phyloP scores from a whole-genome alignment of 306 rosid genomes.

The Acacia crassicarpa region DNA sequence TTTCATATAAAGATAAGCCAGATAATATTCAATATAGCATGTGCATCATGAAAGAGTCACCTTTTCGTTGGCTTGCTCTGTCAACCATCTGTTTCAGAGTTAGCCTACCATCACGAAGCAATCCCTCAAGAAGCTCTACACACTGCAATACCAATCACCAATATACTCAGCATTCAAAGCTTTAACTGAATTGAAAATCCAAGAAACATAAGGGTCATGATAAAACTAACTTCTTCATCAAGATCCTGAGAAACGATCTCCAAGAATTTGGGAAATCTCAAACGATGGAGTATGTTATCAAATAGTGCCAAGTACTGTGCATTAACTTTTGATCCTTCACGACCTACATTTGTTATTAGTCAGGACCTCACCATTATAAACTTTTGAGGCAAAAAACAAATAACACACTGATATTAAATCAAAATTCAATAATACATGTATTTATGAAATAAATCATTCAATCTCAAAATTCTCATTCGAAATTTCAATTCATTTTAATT shows the following conservation, averaged over 20 bases:
- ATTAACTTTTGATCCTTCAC: conserved; percentile 33
- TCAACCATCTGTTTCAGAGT: conserved; percentile 67
- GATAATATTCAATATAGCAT: conserved; percentile 3
- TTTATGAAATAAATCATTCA: not conserved
- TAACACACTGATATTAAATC: not conserved
- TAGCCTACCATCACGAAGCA: conserved; percentile 89
- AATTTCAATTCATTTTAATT: not conserved
- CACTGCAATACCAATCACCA: conserved; percentile 48
- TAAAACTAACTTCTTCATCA: conserved; percentile 56
- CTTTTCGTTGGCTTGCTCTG: conserved; percentile 61
- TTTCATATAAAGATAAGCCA: not conserved
- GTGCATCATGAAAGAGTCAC: conserved; percentile 37
- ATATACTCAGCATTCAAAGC: conserved; percentile 10
- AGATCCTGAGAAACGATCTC: conserved; percentile 53
- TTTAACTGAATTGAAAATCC: conserved; percentile 12
- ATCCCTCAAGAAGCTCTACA: conserved; percentile 66
- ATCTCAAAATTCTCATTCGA: not conserved
- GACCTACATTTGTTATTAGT: conserved; percentile 38
- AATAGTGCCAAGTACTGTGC: conserved; percentile 63
- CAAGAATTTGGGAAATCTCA: conserved; percentile 79
- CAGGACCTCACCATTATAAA: not conserved
- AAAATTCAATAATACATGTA: not conserved
- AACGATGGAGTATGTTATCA: conserved; percentile 75
- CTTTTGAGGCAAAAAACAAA: not conserved
- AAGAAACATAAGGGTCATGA: conserved; percentile 15